Evolutionary conservation across 2,329 filamentous ascomycete species (phyloP), one percentile per base, ranked within the genome.

Genomic region (Domatiomyces catenatus): DNA sequence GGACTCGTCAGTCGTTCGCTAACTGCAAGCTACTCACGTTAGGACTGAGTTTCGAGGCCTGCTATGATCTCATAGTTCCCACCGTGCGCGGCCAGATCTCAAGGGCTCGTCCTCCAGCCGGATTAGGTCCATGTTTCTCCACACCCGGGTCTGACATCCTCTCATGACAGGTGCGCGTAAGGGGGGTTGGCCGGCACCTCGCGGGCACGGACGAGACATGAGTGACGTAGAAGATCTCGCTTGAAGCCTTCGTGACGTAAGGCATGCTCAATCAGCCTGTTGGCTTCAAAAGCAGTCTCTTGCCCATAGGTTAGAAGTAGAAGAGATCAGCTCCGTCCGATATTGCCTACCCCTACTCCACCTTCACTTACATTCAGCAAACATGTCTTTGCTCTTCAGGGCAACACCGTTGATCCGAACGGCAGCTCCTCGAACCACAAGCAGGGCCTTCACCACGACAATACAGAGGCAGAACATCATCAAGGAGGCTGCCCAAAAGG

Each of bases 401-500:
- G 6, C 57, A 58, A 53, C 51, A 54, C 44, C 63, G 32, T 44
- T 62, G 48, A 53, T 62, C 44, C 60, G 61, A 51, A 56, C 58
- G 17, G 49, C 63, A 19, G 49, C 54, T 46, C 49, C 59, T 44
- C 51, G 58, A 47, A 53, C 60, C 44, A 53, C 53, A 12, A 60
- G 61, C 49, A 22, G 45, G 4, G 15, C 10, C 20, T 76, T 81
- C 68, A 75, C 74, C 61, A 78, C 75, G 54, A 72, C 75, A 8
- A 62, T 68, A 42, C 57, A 57, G 12, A 59, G 65, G 44, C 66
- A 74, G 49, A 80, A 75, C 66, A 62, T 67, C 5, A 73, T 73
- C 57, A 80, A 80, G 64, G 75, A 80, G 43, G 72, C 75, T 0
- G 63, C 76, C 46, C 77, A 81, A 67, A 70, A 68, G 50, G 75